Base-by-base conservation (phyloP, 441 rosid genomes). In the Flueggea neowawraea region DNA sequence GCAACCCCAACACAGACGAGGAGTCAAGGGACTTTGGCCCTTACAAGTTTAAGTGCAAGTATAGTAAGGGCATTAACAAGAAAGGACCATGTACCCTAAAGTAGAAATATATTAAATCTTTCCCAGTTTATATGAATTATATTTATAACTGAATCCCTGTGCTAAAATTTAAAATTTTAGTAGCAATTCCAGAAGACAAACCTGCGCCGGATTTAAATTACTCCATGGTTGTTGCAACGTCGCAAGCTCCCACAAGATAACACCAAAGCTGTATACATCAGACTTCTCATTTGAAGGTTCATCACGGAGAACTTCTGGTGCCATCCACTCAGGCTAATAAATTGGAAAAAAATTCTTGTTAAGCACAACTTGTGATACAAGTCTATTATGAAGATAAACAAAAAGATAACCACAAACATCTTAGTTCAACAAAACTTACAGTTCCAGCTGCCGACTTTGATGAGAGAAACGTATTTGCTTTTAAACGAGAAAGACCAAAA, bases 361-460 rank as follows among this genome's bases (percentile, higher is more conserved):
- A 62, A 55, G 41, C 9, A 8, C 41, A 36, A 36, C 41, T 36
- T 8, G 28, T 36, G 6, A 36, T 36, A 36, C 41, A 36, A 22
- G 28, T 22, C 28, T 22, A 22, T 22, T 36, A 36, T 36, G 9
- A 5, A 36, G 1, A 36, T 36, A 36, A 22, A 22, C 28, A 22
- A 22, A 22, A 22, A 22, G 28, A 22, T 22, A 22, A 22, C 28
- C 28, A 36, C 41, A 36, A 36, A 5, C 9, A 4, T 36, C 3
- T 36, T 36, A 70, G 66, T 54, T 57, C 44, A 58, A 72, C 6
- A 72, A n/a, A 65, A 86, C 98, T 85, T 88, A 95, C 99, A 13
- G 99, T 92, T 73, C 99, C 99, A 64, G 98, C 99, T 12, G 98
- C 99, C 41, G 99, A 85, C 72, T 95, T 87, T 61, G 99, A 95